Conservation (phyloP, 352 stramenopile genomes). For the Pythium folliculosum region DNA sequence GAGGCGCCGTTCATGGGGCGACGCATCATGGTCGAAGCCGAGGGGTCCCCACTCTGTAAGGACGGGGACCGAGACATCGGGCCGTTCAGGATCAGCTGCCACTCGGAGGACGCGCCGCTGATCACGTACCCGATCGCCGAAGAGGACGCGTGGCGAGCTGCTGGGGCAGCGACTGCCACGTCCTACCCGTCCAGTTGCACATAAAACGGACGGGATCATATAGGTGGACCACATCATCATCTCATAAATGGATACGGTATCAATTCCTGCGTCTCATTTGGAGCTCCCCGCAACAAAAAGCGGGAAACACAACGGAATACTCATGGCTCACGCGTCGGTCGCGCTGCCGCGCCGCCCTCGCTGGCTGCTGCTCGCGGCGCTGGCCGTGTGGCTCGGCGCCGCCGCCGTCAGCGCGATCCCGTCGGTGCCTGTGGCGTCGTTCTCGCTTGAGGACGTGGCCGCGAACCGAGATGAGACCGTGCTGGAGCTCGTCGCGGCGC, state of each 20-base stretch:
- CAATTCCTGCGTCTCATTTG: no score
- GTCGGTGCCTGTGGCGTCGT: slow-evolving; percentile 8
- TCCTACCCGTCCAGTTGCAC: background rate
- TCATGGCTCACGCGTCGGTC: no score
- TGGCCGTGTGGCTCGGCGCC: background rate
- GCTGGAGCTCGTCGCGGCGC: slow-evolving; percentile 15
- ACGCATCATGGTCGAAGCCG: background rate
- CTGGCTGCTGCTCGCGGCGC: background rate
- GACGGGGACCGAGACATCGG: background rate
- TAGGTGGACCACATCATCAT: no score
- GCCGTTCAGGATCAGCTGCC: background rate
- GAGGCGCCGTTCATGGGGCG: background rate
- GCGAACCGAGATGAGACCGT: slow-evolving; percentile 11
- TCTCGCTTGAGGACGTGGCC: slow-evolving; percentile 9
- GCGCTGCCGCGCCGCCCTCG: no score
- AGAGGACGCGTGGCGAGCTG: background rate
- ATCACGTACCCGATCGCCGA: background rate
- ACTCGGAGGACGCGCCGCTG: background rate
- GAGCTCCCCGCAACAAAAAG: no score
- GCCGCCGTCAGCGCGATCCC: background rate
- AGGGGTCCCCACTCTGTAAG: background rate
- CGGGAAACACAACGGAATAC: no score
- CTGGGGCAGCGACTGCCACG: no score
- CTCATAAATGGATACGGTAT: no score
- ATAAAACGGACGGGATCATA: background rate